These are phyloP conservation scores for Gautieria morchelliformis DNA, from an alignment of 768 basidiomycete genomes.

Conservation along the genomic window DNA sequence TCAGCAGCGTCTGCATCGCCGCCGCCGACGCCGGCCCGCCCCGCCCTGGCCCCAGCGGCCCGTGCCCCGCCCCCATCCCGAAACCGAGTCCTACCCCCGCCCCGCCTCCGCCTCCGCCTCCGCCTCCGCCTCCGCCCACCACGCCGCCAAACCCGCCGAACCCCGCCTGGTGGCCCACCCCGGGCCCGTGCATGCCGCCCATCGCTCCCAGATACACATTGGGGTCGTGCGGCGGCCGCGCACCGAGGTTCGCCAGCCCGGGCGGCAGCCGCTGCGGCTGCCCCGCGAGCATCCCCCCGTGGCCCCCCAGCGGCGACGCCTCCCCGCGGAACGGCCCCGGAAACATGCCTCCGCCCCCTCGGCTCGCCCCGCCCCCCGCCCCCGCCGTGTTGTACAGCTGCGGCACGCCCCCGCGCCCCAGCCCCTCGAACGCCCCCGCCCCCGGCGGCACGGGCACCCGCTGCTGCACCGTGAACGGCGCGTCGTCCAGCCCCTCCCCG, in stretches of 20 bases:
- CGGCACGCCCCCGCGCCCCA: constrained; percentile 33
- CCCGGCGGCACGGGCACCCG: constrained; percentile 43
- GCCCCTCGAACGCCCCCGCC: constrained; percentile 47
- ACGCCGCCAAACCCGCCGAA: too few relatives aligned
- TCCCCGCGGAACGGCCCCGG: constrained; percentile 54
- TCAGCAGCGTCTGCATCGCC: constrained; percentile 3
- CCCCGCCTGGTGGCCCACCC: constrained; percentile 30
- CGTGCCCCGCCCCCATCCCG: neutral
- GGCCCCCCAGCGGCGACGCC: constrained; percentile 50
- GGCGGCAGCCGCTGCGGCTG: constrained; percentile 60
- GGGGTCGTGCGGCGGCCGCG: constrained; percentile 72
- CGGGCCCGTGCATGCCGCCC: neutral
- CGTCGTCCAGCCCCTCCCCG: constrained; percentile 37
- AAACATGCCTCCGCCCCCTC: constrained; percentile 2
- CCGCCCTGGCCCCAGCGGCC: neutral
- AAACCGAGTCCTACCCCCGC: constrained; percentile 14
- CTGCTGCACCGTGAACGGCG: constrained; percentile 46
- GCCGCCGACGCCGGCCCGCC: neutral
- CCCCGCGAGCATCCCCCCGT: constrained; percentile 33
- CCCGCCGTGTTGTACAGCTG: neutral
- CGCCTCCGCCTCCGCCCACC: neutral
- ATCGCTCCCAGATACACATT: constrained; percentile 44
- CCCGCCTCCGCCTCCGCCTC: neutral
- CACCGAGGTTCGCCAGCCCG: constrained; percentile 74
- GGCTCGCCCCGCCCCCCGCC: neutral